Evolutionary conservation across 192 early-diverging fungal species (phyloP).

Genomic region (Umbelopsis ramanniana): DNA sequence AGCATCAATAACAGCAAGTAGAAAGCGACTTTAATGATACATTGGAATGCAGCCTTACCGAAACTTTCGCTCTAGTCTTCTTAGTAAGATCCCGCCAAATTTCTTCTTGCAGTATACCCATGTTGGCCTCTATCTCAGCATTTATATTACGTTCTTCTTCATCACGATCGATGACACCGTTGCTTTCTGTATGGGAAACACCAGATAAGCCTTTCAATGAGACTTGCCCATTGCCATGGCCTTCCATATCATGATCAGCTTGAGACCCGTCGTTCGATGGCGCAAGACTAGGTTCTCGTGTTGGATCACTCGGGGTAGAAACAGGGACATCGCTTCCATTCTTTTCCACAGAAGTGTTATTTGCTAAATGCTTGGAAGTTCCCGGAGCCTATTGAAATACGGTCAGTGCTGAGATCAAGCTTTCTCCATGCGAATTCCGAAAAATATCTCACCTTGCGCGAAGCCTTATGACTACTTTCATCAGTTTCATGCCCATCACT

Average conservation of each 20-base stretch:
- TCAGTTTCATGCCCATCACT: slow-evolving; percentile 42
- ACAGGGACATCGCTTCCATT: not conserved
- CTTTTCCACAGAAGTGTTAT: not conserved
- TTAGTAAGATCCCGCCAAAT: slow-evolving; percentile 62
- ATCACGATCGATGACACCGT: slow-evolving; percentile 41
- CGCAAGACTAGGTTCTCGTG: slow-evolving; percentile 23
- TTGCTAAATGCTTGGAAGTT: slow-evolving; percentile 1
- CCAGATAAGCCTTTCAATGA: not conserved
- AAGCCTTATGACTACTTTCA: slow-evolving; percentile 40
- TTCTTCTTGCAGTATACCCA: slow-evolving; percentile 55
- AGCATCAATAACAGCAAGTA: not conserved
- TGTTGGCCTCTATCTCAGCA: slow-evolving; percentile 59
- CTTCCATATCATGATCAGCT: slow-evolving; percentile 23
- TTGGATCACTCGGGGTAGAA: not conserved
- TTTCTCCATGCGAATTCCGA: too few relatives aligned
- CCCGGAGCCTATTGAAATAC: not conserved
- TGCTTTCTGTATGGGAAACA: not conserved
- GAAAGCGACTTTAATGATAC: too few relatives aligned
- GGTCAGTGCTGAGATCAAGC: too few relatives aligned
- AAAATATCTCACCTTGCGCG: slow-evolving; percentile 41
- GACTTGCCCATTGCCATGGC: not conserved
- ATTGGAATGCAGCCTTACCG: slow-evolving; percentile 29
- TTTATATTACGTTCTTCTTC: slow-evolving; percentile 44
- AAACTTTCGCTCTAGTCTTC: slow-evolving; percentile 51
- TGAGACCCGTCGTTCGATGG: slow-evolving; percentile 22